These are phyloP conservation scores for Aspergillus nidulans DNA, from an alignment of 495 filamentous ascomycete genomes.

Conservation along the genomic window DNA sequence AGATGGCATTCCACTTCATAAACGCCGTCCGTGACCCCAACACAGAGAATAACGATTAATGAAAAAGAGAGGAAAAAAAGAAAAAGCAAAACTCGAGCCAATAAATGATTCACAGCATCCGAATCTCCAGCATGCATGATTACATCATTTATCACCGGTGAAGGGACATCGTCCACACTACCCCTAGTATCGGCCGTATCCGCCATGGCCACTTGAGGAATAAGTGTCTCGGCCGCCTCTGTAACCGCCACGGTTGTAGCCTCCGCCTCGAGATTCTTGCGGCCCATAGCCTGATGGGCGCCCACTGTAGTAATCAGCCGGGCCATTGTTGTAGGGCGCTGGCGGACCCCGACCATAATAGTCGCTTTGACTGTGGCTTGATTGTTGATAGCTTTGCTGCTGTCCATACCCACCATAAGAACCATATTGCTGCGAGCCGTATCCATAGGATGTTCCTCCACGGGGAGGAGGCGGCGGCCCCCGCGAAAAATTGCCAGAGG, in stretches of 20 bases:
- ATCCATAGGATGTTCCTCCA: slow-evolving; percentile 30
- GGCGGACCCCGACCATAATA: slow-evolving; percentile 30
- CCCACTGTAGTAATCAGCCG: slow-evolving; percentile 18
- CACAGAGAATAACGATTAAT: slow-evolving; percentile 8
- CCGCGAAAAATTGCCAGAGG: slow-evolving; percentile 31
- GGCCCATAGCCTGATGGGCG: slow-evolving; percentile 22
- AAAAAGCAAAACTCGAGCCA: slow-evolving; percentile 11
- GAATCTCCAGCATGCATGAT: not conserved
- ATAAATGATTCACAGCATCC: slow-evolving; percentile 1
- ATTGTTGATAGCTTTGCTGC: slow-evolving; percentile 24
- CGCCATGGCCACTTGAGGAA: slow-evolving; percentile 26
- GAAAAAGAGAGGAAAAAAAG: too few relatives aligned
- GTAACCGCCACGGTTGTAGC: slow-evolving; percentile 24
- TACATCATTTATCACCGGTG: slow-evolving; percentile 5
- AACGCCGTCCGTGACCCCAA: slow-evolving; percentile 8
- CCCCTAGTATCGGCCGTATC: slow-evolving; percentile 37
- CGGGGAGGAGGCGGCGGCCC: slow-evolving; percentile 41
- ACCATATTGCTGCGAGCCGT: slow-evolving; percentile 10
- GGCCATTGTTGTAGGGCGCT: slow-evolving; percentile 21
- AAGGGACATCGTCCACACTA: slow-evolving; percentile 1
- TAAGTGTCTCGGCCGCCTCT: slow-evolving; percentile 27
- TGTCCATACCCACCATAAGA: slow-evolving; percentile 10
- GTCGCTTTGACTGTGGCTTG: slow-evolving; percentile 20
- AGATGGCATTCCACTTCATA: not conserved
- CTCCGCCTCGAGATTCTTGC: slow-evolving; percentile 25